phyloP scores from a whole-genome alignment of 2,329 filamentous ascomycete species.

The Parafenestella ontariensis region DNA sequence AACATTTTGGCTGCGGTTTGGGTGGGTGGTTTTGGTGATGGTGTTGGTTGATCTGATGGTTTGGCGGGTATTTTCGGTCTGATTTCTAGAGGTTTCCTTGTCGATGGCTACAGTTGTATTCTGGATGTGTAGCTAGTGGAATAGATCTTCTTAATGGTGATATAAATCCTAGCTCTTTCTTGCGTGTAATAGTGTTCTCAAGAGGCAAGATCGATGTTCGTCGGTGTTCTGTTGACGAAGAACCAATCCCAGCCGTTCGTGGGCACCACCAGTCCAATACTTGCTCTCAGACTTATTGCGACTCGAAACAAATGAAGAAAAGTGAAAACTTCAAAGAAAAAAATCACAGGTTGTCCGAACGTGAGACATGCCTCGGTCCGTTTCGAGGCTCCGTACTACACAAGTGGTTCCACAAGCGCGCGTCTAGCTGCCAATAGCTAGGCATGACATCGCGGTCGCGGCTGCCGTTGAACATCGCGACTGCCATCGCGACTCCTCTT shows the following conservation, averaged over 20 bases:
- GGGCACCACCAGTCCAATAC: not conserved
- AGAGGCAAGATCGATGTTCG: too few relatives aligned
- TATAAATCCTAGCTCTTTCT: not conserved
- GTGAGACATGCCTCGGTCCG: slow-evolving; percentile 18
- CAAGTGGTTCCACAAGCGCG: slow-evolving; percentile 15
- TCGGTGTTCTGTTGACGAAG: too few relatives aligned
- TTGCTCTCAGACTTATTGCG: not conserved
- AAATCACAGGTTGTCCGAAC: not conserved
- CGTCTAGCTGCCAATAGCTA: slow-evolving; percentile 22
- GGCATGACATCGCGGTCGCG: slow-evolving; percentile 16
- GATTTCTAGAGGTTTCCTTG: too few relatives aligned
- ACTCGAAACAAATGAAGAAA: slow-evolving; percentile 1
- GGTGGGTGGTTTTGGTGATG: not conserved
- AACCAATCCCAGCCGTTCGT: too few relatives aligned
- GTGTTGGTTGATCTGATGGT: too few relatives aligned
- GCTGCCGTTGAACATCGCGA: slow-evolving; percentile 13
- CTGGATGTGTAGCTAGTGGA: too few relatives aligned
- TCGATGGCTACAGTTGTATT: not conserved
- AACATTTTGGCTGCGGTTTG: slow-evolving; percentile 21
- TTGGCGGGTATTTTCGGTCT: too few relatives aligned
- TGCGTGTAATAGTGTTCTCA: not conserved
- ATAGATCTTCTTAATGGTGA: too few relatives aligned
- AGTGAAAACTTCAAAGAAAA: not conserved
- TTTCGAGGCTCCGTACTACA: not conserved
- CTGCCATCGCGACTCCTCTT: slow-evolving; percentile 6